Conservation (phyloP, 345 rosid species). For the Salix brachista region DNA sequence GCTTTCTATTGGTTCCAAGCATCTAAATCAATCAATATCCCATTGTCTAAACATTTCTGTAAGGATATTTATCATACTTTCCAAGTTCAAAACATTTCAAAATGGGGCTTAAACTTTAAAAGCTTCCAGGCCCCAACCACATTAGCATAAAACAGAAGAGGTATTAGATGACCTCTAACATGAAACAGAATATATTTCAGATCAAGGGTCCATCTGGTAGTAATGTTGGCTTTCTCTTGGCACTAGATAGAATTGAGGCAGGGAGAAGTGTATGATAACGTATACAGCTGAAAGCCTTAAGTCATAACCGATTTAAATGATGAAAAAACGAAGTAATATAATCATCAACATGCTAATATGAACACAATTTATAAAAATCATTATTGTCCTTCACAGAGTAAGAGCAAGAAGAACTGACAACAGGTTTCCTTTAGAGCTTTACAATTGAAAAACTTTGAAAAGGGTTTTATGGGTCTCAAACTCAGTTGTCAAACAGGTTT, state of each 20-base stretch:
- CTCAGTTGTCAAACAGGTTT: not conserved
- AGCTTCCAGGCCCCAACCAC: not conserved
- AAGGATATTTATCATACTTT: not conserved
- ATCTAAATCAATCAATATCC: not conserved
- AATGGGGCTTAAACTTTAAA: too few relatives aligned
- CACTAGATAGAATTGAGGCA: not conserved
- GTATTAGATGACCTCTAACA: too few relatives aligned
- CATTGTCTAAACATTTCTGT: not conserved
- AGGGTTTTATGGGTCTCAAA: not conserved
- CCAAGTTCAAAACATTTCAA: not conserved
- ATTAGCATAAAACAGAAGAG: too few relatives aligned
- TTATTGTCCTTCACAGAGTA: not conserved
- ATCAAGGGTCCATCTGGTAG: not conserved
- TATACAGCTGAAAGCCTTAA: not conserved
- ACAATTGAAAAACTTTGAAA: not conserved
- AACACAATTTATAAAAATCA: not conserved
- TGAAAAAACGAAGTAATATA: not conserved
- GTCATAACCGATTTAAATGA: not conserved
- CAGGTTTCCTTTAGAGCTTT: not conserved
- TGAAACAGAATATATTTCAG: not conserved
- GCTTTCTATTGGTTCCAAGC: not conserved
- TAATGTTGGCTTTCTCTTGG: not conserved
- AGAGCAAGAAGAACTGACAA: not conserved
- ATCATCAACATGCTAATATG: not conserved
- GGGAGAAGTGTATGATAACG: not conserved